Evolutionary conservation across 2,329 filamentous ascomycete species (phyloP), one percentile per base, ranked within the genome.

Genomic region (Grosmannia huntii): DNA sequence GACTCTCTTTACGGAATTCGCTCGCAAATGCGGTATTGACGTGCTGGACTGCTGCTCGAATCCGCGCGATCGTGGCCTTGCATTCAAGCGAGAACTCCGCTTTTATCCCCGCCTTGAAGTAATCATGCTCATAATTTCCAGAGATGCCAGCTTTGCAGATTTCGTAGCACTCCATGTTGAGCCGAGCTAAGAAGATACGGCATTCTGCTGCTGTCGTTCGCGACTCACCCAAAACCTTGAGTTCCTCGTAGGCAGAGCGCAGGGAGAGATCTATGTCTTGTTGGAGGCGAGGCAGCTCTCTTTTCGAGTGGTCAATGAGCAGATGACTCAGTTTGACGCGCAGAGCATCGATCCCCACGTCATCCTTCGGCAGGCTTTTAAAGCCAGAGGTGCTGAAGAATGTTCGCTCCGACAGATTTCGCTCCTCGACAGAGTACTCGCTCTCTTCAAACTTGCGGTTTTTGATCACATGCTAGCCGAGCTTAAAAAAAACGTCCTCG

Each of bases 331-430:
- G 56, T 49, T 57, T 57, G 31, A 19, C 33, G 14, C 49, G 49
- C 21, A 57, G 64, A 5, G 61, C 55, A 52, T 66, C 63, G 2
- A 62, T 61, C 23, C 65, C 64, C 7, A 53, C 51, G 19, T 53
- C 27, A 2, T 23, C 28, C n/a, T 53, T 53, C 9, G 27, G 28
- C 27, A 53, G 51, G 7, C 14, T 12, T 14, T 28, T 19, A 10
- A 31, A 33, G 28, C 16, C 36, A 31, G 51, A 36, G 9, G 28
- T 36, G 19, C n/a, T n/a, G 31, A 36, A 36, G 31, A 28, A 31
- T 14, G n/a, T 23, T 21, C 12, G 21, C 46, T 49, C 46, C 7
- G 46, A 49, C 21, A 49, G n/a, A 27, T 27, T 27, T 21, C 46
- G 46, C 46, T 49, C 46, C n/a, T 49, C 21, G 21, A 49, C 25